These are phyloP conservation scores for Yarrowia sp. DNA, from an alignment of 805 yeast species.

Conservation along the genomic window DNA sequence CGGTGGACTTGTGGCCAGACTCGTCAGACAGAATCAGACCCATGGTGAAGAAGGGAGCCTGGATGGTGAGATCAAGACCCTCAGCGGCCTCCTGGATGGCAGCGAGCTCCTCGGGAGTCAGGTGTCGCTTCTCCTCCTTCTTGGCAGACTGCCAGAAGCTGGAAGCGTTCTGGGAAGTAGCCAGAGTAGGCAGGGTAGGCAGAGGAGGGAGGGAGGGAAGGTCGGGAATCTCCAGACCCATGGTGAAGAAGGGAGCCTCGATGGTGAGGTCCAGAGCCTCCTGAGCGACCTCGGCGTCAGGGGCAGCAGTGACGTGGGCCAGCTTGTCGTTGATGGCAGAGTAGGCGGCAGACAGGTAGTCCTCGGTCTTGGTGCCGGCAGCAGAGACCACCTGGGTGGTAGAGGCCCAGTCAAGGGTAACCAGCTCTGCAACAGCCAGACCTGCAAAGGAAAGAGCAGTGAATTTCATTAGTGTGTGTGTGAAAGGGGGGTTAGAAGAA, in stretches of 20 bases:
- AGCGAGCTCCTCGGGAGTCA: background rate
- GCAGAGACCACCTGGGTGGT: slow-evolving; percentile 19
- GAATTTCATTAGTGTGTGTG: slow-evolving; percentile 30
- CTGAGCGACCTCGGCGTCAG: slow-evolving; percentile 24
- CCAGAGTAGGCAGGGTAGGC: background rate
- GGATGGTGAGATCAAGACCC: slow-evolving; percentile 24
- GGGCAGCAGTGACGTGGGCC: slow-evolving; percentile 17
- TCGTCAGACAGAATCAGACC: slow-evolving; percentile 14
- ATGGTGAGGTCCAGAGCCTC: slow-evolving; percentile 29
- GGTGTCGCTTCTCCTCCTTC: slow-evolving; percentile 14
- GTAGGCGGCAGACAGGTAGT: slow-evolving; percentile 18
- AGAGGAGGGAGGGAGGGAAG: background rate
- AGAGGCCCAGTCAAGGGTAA: slow-evolving; percentile 27
- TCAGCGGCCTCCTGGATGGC: slow-evolving; percentile 8
- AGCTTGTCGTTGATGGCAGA: slow-evolving; percentile 26
- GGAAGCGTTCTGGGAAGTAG: background rate
- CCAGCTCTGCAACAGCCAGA: slow-evolving; percentile 22
- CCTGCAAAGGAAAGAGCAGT: slow-evolving; percentile 23
- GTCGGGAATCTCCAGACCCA: slow-evolving; percentile 15
- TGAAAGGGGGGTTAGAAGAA: background rate
- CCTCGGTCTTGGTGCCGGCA: slow-evolving; percentile 14
- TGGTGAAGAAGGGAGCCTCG: slow-evolving; percentile 27
- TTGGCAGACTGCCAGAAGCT: slow-evolving; percentile 10
- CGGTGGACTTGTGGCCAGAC: slow-evolving; percentile 6
- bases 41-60: slow-evolving; percentile 33